Conservation (phyloP, 2,329 filamentous ascomycete species). For the Trichoderma hamatum region DNA sequence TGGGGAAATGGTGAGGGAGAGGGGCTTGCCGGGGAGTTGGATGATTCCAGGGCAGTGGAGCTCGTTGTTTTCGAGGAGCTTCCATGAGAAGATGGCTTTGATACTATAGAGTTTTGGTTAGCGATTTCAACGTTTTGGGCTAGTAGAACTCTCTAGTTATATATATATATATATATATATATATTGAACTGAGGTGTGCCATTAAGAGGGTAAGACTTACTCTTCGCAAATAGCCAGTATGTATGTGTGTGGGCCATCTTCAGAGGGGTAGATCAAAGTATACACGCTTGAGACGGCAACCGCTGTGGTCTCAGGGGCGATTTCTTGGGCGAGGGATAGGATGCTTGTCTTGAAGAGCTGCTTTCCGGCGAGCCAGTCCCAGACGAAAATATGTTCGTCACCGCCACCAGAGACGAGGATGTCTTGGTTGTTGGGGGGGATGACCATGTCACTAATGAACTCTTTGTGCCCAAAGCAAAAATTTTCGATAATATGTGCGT, state of each 20-base stretch:
- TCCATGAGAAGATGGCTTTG: constrained; percentile 68
- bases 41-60: constrained; percentile 55
- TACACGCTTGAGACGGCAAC: constrained; percentile 53
- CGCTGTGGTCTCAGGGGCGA: constrained; percentile 43
- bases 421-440: constrained; percentile 59
- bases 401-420: constrained; percentile 84
- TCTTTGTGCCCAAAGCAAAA: constrained; percentile 88
- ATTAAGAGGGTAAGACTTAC: constrained; percentile 44
- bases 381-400: constrained; percentile 75
- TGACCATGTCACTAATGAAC: constrained; percentile 77
- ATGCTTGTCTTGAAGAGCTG: constrained; percentile 60
- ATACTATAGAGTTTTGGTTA: constrained; percentile 41
- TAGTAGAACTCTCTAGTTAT: too few species aligned
- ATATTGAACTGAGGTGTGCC: too few species aligned
- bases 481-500: constrained; percentile 83
- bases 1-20: constrained; percentile 52
- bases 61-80: constrained; percentile 50
- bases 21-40: constrained; percentile 64
- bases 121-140: background rate
- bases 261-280: constrained; percentile 40
- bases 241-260: constrained; percentile 36
- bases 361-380: constrained; percentile 71
- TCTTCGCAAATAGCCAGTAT: constrained; percentile 61
- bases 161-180: background rate
- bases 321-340: constrained; percentile 46